Percentiles rank a stretch among this genome's conserved stretches.
Conservation (phyloP, 2,329 filamentous ascomycete genomes). For the Chaetomiaceae sp. region DNA sequence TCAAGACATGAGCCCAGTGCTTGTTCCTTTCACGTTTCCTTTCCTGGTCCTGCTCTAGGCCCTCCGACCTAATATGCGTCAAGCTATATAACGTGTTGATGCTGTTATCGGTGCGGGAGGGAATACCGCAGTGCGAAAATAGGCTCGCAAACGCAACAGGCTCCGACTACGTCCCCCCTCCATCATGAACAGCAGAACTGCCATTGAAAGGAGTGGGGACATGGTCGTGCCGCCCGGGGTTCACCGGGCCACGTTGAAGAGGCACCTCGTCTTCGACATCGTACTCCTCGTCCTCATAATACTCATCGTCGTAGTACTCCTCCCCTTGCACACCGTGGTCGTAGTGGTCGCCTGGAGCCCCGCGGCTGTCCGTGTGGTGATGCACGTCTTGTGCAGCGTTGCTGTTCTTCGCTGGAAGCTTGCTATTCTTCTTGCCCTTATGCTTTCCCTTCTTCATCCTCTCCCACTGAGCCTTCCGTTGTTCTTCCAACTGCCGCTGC, state of each 20-base stretch:
- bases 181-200: constrained; percentile 14
- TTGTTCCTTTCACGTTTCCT: neutral
- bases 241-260: neutral
- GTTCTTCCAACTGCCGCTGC: constrained; percentile 77
- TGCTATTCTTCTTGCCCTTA: constrained; percentile 80
- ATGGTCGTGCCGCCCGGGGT: constrained; percentile 1
- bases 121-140: neutral
- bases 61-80: neutral
- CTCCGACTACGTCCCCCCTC: constrained; percentile 18
- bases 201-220: constrained; percentile 2
- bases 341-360: constrained; percentile 26
- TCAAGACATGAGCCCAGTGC: neutral
- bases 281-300: constrained; percentile 27
- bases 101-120: constrained; percentile 1
- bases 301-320: constrained; percentile 26
- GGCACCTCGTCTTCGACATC: constrained; percentile 21
- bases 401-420: constrained; percentile 53
- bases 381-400: constrained; percentile 27
- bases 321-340: constrained; percentile 24
- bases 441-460: constrained; percentile 47
- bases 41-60: neutral
- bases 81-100: constrained; percentile 3
- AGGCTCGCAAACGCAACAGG: neutral
- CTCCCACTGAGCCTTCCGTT: constrained; percentile 93
- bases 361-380: constrained; percentile 18